Evolutionary conservation across 805 yeast genomes (phyloP).

Genomic region (Saccharomycopsis schoenii): DNA sequence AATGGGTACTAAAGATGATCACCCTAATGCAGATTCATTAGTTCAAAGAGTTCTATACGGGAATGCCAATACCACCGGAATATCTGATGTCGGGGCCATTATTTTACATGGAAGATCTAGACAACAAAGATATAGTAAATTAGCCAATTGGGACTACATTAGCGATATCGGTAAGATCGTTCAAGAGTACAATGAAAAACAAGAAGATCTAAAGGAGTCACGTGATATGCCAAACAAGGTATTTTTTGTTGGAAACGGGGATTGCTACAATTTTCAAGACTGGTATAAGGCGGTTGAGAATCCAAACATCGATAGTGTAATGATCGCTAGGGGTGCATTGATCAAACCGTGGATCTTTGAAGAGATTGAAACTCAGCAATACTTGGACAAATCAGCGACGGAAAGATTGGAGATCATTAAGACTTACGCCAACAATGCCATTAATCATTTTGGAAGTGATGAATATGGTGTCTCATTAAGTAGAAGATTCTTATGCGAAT

Average conservation of each 20-base stretch:
- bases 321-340: conserved; percentile 97
- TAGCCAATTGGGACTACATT: conserved; percentile 91
- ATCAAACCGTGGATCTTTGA: conserved; percentile 99
- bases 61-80: conserved; percentile 9
- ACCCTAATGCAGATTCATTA: conserved; percentile 77
- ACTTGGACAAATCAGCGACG: conserved; percentile 80
- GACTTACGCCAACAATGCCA: conserved; percentile 66
- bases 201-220: conserved; percentile 49
- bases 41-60: conserved; percentile 63
- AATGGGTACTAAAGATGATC: conserved; percentile 78
- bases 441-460: conserved; percentile 97
- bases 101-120: conserved; percentile 95
- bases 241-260: conserved; percentile 92
- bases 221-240: conserved; percentile 47
- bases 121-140: conserved; percentile 86
- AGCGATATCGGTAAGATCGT: conserved; percentile 62
- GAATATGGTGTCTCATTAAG: conserved; percentile 85
- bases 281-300: conserved; percentile 63
- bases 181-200: conserved; percentile 42
- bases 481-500: conserved; percentile 89
- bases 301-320: conserved; percentile 77
- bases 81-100: conserved; percentile 74
- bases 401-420: conserved; percentile 75
- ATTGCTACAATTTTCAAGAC: conserved; percentile 75
- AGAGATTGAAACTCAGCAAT: conserved; percentile 83